Percentiles rank a stretch among this genome's conserved stretches.
These are phyloP conservation scores for Beauveria medogensis DNA, from an alignment of 2,329 filamentous ascomycete genomes.

Conservation along the genomic window DNA sequence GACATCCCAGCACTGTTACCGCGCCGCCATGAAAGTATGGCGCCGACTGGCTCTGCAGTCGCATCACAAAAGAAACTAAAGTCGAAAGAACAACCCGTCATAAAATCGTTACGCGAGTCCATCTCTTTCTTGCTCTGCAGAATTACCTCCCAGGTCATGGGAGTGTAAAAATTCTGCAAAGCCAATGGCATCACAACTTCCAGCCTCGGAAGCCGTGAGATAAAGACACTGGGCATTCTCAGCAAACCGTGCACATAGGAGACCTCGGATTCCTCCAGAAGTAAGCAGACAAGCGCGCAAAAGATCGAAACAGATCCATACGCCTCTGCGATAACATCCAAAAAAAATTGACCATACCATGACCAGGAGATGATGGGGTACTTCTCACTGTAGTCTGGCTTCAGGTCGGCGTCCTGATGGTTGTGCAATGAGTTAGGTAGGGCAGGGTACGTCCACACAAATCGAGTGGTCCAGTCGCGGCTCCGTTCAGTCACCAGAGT, in stretches of 20 bases:
- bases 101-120: not conserved
- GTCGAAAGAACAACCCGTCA: not conserved
- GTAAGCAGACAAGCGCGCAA: not conserved
- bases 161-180: not conserved
- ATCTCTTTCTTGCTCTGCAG: not conserved
- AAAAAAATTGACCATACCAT: not conserved
- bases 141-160: not conserved
- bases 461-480: not conserved
- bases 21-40: constrained; percentile 1
- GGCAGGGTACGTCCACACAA: not conserved
- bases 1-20: constrained; percentile 6
- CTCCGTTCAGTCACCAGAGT: constrained; percentile 2
- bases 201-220: constrained; percentile 6
- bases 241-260: constrained; percentile 10
- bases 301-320: not conserved
- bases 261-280: constrained; percentile 11
- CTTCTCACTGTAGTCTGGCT: constrained; percentile 2
- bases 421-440: not conserved
- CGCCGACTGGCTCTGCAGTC: not conserved
- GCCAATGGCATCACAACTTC: not conserved
- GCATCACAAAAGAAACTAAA: constrained; percentile 1
- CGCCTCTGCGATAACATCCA: constrained; percentile 7
- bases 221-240: constrained; percentile 10
- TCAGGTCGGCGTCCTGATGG: constrained; percentile 4
- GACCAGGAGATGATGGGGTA: not conserved